Conservation (phyloP, 2,329 filamentous ascomycete species). For the Hypocreales sp. region DNA sequence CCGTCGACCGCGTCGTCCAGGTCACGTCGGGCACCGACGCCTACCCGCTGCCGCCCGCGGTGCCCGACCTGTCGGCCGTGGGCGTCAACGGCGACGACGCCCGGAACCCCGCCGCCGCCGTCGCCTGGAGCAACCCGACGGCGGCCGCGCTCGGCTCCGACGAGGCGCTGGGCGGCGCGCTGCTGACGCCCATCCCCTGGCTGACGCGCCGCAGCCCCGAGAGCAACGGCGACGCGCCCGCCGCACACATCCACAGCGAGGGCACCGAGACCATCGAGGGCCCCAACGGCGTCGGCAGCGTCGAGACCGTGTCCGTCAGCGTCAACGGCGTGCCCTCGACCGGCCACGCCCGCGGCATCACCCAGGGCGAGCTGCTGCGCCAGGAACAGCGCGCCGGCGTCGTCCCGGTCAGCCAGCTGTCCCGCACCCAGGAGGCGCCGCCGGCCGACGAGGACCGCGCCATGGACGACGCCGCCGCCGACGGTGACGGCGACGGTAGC, state of each 20-base stretch:
- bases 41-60: slow-evolving; percentile 65
- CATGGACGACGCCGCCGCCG: slow-evolving; percentile 12
- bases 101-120: slow-evolving; percentile 18
- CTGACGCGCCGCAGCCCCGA: slow-evolving; percentile 30
- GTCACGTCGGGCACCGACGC: slow-evolving; percentile 69
- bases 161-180: slow-evolving; percentile 75
- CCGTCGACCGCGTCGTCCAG: slow-evolving; percentile 76
- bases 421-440: slow-evolving; percentile 21
- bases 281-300: slow-evolving; percentile 61
- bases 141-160: slow-evolving; percentile 55
- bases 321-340: slow-evolving; percentile 52
- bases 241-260: slow-evolving; percentile 45
- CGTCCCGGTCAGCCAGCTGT: slow-evolving; percentile 50
- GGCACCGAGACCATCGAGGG: slow-evolving; percentile 69
- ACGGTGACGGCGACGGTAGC: slow-evolving; percentile 12
- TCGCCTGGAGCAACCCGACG: slow-evolving; percentile 32
- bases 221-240: slow-evolving; percentile 12
- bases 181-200: slow-evolving; percentile 93
- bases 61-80: slow-evolving; percentile 41
- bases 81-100: slow-evolving; percentile 46
- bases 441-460: slow-evolving; percentile 5
- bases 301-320: slow-evolving; percentile 68
- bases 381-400: slow-evolving; percentile 75
- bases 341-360: slow-evolving; percentile 40
- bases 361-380: slow-evolving; percentile 71